Base-by-base conservation (phyloP, 148 eudicot species). In the Bassia scoparia region DNA sequence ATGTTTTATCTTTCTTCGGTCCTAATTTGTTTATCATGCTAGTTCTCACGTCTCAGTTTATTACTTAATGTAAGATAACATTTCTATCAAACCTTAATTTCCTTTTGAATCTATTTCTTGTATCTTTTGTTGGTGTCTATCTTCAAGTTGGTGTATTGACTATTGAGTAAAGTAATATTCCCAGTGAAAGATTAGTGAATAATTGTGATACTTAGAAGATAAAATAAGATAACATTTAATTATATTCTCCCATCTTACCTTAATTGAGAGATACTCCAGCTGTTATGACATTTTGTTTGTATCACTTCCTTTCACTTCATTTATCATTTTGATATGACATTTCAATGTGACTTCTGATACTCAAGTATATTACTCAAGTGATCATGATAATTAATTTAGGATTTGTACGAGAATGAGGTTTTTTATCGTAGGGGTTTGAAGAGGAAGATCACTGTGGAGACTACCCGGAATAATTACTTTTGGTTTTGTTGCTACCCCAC, bases 211-310 rank as follows among this genome's bases (percentile, higher is more conserved):
- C 29, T 29, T 72, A 27, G 37, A 59, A 43, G 44, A 15, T 16
- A 11, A 16, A 31, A 35, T 21, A 61, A 44, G 21, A 2, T 26
- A 24, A 14, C n/a, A 46, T 26, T 48, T 9, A 27, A 5, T 7
- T 17, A 23, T 50, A 26, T 18, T 49, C n/a, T 27, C 29, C 16
- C 29, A 41, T 30, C 24, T 46, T 53, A 31, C 49, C 15, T 31
- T n/a, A 33, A 43, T 49, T 50, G n/a, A 50, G 50, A 26, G 70
- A 65, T 74, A n/a, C n/a, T n/a, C n/a, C n/a, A 46, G 43, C 17
- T 64, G 63, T 35, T 26, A 37, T 38, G 3, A 0, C 37, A 12
- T 26, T 0, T 24, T n/a, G n/a, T 66, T 64, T 27, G 5, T 65
- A 27, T 71, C 23, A 59, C 53, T 41, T 17, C 13, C 7, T 13